Percentiles rank a stretch among this genome's conserved stretches.
These are phyloP conservation scores for Colletotrichum lindemuthianum DNA, from an alignment of 2,329 filamentous ascomycete species.

Conservation along the genomic window DNA sequence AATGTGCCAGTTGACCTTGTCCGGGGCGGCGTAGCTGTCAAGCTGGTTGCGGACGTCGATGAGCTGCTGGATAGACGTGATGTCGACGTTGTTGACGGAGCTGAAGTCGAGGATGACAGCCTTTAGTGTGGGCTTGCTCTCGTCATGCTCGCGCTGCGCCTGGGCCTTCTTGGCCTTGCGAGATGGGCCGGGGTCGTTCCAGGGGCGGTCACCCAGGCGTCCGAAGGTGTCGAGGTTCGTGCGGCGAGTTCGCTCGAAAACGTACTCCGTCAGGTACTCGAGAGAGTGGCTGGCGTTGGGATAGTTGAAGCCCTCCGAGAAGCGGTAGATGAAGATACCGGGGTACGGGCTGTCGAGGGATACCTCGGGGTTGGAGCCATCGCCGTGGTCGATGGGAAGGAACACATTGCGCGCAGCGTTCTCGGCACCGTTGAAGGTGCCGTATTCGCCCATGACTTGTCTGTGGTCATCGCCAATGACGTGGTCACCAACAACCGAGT, in stretches of 20 bases:
- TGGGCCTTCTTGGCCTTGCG: constrained; percentile 55
- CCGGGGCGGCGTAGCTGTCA: constrained; percentile 83
- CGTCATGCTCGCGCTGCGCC: constrained; percentile 50
- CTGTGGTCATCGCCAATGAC: constrained; percentile 70
- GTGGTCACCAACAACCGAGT: constrained; percentile 84
- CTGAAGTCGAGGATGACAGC: constrained; percentile 96
- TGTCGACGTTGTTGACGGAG: constrained; percentile 92
- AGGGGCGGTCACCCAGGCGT: constrained; percentile 81
- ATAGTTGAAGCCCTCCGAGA: constrained; percentile 95
- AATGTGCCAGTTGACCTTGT: constrained; percentile 93
- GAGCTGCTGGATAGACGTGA: constrained; percentile 90
- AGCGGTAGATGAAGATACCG: constrained; percentile 95
- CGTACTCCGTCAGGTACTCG: constrained; percentile 76
- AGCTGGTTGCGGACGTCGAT: constrained; percentile 96
- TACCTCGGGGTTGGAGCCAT: constrained; percentile 89
- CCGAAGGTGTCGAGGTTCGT: constrained; percentile 76
- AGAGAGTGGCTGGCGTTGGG: constrained; percentile 92
- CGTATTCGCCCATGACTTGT: constrained; percentile 62
- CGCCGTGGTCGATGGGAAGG: constrained; percentile 85
- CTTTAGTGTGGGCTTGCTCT: constrained; percentile 74
- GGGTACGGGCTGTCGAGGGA: constrained; percentile 85
- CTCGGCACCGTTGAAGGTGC: constrained; percentile 59
- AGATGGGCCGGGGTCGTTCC: constrained; percentile 90
- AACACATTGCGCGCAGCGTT: constrained; percentile 79
- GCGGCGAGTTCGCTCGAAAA: constrained; percentile 78